phyloP scores from a whole-genome alignment of 352 stramenopile species.

The Stephanocyclus meneghinianus region DNA sequence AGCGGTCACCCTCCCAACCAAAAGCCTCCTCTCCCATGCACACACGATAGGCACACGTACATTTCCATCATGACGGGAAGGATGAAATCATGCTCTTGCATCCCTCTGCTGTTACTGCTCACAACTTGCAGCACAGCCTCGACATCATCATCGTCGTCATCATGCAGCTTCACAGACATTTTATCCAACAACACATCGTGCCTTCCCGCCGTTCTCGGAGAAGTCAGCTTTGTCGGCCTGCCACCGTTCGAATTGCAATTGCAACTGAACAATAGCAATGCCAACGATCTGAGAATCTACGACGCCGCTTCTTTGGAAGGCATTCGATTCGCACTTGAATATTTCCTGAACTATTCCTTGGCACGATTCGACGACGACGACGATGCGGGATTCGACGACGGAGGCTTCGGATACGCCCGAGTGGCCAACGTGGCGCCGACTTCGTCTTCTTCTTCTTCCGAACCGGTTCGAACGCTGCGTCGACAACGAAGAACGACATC shows the following conservation, averaged over 20 bases:
- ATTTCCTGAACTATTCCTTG: slow-evolving; percentile 9
- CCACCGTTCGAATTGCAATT: slow-evolving; percentile 5
- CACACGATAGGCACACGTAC: too few species aligned
- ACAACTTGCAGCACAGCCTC: too few species aligned
- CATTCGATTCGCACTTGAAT: slow-evolving; percentile 3
- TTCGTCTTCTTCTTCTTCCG: too few species aligned
- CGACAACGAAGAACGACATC: background rate
- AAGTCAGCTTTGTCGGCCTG: background rate
- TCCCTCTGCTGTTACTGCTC: too few species aligned
- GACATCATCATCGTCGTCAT: background rate
- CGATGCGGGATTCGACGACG: background rate
- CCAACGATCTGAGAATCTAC: background rate
- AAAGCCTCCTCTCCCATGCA: too few species aligned
- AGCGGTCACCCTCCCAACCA: too few species aligned
- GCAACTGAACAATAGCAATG: background rate
- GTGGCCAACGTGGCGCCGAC: background rate
- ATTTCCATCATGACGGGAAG: too few species aligned
- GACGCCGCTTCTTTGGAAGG: background rate
- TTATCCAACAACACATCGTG: background rate
- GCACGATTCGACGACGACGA: slow-evolving; percentile 8
- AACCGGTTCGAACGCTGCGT: background rate
- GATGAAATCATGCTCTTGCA: too few species aligned
- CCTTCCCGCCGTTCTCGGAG: background rate
- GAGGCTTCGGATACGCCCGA: background rate
- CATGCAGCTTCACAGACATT: slow-evolving; percentile 4